Percentiles rank a stretch among this genome's conserved stretches.
Evolutionary conservation across 2,329 filamentous ascomycete species (phyloP).

Genomic region (Neodidymelliopsis sp.): DNA sequence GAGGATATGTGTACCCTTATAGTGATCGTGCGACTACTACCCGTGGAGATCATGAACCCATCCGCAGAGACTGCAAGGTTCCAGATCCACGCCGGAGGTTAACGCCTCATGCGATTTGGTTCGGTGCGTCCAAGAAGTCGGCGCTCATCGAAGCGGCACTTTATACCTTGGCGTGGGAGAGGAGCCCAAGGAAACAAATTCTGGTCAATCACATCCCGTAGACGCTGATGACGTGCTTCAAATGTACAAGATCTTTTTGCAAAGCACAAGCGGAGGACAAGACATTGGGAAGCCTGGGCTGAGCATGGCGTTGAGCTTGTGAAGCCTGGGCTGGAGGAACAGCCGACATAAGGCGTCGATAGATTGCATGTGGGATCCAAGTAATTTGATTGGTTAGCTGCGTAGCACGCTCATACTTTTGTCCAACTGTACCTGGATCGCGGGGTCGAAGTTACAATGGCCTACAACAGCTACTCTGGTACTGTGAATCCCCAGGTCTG

Average conservation of each 20-base stretch:
- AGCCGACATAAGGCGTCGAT: constrained; percentile 25
- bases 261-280: constrained; percentile 26
- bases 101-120: constrained; percentile 28
- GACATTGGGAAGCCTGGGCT: constrained; percentile 30
- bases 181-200: constrained; percentile 11
- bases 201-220: constrained; percentile 30
- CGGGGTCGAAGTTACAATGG: background rate
- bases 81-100: constrained; percentile 26
- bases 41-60: constrained; percentile 14
- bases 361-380: constrained; percentile 17
- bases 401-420: constrained; percentile 3
- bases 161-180: constrained; percentile 32
- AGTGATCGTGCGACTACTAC: constrained; percentile 5
- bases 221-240: constrained; percentile 30
- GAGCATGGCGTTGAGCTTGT: constrained; percentile 37
- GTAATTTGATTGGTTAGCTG: constrained; percentile 19
- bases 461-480: background rate
- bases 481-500: constrained; percentile 5
- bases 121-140: constrained; percentile 21
- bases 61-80: constrained; percentile 26
- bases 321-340: constrained; percentile 35
- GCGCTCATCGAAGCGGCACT: constrained; percentile 23
- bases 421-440: constrained; percentile 6
- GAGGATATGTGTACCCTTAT: constrained; percentile 15
- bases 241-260: constrained; percentile 20